These are phyloP conservation scores for Penicillium crystallinum DNA, from an alignment of 495 filamentous ascomycete genomes.

Conservation along the genomic window DNA sequence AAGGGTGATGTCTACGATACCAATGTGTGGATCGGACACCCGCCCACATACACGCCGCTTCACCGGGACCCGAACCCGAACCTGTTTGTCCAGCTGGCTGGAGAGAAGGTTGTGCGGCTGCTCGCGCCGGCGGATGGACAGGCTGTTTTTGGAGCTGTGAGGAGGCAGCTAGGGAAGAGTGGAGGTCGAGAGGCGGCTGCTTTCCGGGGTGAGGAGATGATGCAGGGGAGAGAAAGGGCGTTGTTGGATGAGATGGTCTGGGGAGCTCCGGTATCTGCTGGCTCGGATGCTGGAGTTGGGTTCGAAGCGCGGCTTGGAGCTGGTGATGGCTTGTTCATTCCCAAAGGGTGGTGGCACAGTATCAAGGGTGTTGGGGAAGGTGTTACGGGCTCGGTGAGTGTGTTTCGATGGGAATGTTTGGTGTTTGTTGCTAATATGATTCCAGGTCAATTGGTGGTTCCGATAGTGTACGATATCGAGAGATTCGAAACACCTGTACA, in stretches of 20 bases:
- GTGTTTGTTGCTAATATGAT: constrained; percentile 26
- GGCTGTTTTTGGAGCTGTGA: constrained; percentile 54
- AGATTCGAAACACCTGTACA: not conserved
- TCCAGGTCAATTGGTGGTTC: constrained; percentile 91
- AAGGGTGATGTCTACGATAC: constrained; percentile 76
- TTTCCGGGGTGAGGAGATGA: constrained; percentile 87
- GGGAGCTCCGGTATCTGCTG: constrained; percentile 30
- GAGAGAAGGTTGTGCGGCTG: constrained; percentile 68
- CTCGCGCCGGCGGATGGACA: constrained; percentile 56
- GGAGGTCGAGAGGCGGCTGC: constrained; percentile 41
- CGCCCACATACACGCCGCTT: constrained; percentile 81
- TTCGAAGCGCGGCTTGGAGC: constrained; percentile 55
- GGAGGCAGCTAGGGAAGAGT: constrained; percentile 39
- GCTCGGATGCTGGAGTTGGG: constrained; percentile 27
- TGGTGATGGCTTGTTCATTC: constrained; percentile 82
- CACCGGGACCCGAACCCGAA: constrained; percentile 95
- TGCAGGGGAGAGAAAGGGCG: constrained; percentile 67
- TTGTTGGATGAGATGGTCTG: constrained; percentile 67
- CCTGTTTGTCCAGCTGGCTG: constrained; percentile 77
- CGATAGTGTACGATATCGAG: constrained; percentile 23
- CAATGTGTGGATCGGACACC: constrained; percentile 81
- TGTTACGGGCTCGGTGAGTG: constrained; percentile 61
- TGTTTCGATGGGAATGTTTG: not conserved
- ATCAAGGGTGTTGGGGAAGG: constrained; percentile 66
- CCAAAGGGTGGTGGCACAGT: constrained; percentile 94